Evolutionary conservation across 768 basidiomycete species (phyloP).

Genomic region (Auricularia cornea): DNA sequence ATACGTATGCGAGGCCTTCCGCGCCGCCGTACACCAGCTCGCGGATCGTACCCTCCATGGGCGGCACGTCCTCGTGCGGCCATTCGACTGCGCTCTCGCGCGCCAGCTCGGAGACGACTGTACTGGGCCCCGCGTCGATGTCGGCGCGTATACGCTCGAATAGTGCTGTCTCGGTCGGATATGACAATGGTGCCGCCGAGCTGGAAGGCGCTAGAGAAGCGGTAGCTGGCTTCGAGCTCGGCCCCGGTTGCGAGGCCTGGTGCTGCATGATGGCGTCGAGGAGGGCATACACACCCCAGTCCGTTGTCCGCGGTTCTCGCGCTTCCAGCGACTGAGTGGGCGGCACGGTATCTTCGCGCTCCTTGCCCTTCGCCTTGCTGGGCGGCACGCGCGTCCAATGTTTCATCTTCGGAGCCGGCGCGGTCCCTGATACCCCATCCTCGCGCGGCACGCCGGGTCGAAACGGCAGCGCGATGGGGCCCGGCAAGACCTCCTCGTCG

Average conservation of each 20-base stretch:
- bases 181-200: background rate
- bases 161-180: background rate
- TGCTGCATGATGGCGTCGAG: background rate
- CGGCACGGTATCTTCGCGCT: background rate
- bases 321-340: background rate
- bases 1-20: slow-evolving; percentile 66
- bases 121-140: background rate
- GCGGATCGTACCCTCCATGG: slow-evolving; percentile 49
- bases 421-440: background rate
- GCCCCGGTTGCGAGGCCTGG: background rate
- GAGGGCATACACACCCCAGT: background rate
- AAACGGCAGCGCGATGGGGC: background rate
- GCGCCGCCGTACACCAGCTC: slow-evolving; percentile 76
- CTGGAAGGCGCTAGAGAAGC: background rate
- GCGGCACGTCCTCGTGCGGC: background rate
- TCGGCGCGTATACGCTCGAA: background rate
- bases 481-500: background rate
- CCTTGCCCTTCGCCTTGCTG: background rate
- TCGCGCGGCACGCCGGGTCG: background rate
- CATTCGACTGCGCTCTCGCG: background rate
- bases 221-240: background rate
- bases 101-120: background rate
- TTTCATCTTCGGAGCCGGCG: background rate
- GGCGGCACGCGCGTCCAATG: background rate
- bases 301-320: background rate